Conservation (phyloP, 345 rosid genomes). For the Corymbia maculata region DNA sequence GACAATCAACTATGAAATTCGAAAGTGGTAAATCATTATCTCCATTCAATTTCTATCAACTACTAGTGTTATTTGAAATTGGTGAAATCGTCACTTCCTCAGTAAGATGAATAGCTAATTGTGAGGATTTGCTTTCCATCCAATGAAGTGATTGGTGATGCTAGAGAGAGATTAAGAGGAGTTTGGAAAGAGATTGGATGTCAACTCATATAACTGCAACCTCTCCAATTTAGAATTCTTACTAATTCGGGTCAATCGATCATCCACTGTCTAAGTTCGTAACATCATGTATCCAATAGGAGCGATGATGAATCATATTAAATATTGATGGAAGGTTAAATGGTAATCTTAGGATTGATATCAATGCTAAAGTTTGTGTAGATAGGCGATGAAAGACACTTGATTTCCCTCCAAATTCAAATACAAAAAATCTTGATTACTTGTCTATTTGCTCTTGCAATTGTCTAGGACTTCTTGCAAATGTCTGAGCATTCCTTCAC, state of each 20-base stretch:
- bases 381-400: no score
- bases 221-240: no score
- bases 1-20: background rate
- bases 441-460: background rate
- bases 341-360: background rate
- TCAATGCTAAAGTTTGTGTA: background rate
- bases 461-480: background rate
- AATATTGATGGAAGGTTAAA: background rate
- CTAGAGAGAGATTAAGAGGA: no score
- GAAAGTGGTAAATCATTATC: background rate
- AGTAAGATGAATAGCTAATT: background rate
- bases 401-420: no score
- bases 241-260: no score
- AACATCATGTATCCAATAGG: no score
- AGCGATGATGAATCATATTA: no score
- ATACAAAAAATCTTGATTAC: background rate
- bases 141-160: no score
- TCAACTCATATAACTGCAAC: no score
- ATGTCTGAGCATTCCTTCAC: background rate
- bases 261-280: no score
- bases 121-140: background rate
- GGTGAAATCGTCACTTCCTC: background rate
- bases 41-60: background rate
- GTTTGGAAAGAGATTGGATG: no score
- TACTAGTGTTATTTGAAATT: no score